Conservation (phyloP, 1,284 basidiomycete species). For the Microbotryum silenes-acaulis region DNA sequence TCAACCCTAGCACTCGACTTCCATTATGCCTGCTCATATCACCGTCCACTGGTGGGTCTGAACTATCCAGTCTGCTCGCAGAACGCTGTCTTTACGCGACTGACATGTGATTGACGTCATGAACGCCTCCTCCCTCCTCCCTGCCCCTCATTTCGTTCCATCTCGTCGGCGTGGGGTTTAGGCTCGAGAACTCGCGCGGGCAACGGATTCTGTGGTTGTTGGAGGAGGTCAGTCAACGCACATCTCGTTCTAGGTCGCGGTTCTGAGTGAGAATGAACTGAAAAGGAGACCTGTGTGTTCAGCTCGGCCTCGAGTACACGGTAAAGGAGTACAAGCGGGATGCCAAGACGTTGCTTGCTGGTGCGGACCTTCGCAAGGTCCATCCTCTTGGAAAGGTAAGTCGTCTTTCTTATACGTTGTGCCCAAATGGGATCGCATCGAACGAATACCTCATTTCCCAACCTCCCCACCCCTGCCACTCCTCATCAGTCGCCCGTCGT, state of each 20-base stretch:
- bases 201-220: conserved; percentile 34
- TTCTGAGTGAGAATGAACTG: too few species aligned
- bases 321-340: conserved; percentile 31
- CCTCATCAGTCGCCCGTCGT: conserved; percentile 20
- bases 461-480: too few species aligned
- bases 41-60: conserved; percentile 10
- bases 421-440: too few species aligned
- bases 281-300: background rate
- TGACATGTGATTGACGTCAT: background rate
- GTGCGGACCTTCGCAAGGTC: conserved; percentile 20
- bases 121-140: too few species aligned
- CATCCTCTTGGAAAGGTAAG: conserved; percentile 30
- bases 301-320: conserved; percentile 27
- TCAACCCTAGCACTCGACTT: too few species aligned
- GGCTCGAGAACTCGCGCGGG: conserved; percentile 33
- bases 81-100: accelerated
- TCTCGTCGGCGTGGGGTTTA: background rate
- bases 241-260: too few species aligned
- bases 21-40: background rate
- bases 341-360: conserved; percentile 20
- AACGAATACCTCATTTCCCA: background rate
- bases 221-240: conserved; percentile 22
- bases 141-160: too few species aligned
- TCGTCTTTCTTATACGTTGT: background rate
- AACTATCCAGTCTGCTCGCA: too few species aligned